Conservation (phyloP, 805 yeast genomes). For the Tetrapisispora arboricola region DNA sequence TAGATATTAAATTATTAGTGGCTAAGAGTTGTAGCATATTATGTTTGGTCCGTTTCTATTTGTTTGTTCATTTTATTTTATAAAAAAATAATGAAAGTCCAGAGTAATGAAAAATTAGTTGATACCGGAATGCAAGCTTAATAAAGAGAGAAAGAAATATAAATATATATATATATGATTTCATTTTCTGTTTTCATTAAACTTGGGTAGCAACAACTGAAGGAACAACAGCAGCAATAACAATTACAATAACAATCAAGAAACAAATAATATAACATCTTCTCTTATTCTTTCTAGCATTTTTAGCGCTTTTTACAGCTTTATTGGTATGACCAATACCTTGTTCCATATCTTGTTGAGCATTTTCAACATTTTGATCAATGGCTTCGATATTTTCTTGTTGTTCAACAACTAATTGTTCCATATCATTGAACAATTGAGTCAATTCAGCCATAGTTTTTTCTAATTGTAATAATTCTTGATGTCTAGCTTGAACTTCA, state of each 20-base stretch:
- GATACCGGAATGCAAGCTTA: not conserved
- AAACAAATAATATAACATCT: slow-evolving; percentile 65
- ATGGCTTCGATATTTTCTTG: slow-evolving; percentile 77
- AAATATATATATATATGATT: not conserved
- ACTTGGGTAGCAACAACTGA: slow-evolving; percentile 26
- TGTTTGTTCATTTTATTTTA: no score
- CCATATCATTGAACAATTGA: slow-evolving; percentile 92
- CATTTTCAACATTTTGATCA: slow-evolving; percentile 68
- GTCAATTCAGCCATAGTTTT: slow-evolving; percentile 92
- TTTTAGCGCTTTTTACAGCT: slow-evolving; percentile 80
- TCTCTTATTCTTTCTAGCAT: slow-evolving; percentile 84
- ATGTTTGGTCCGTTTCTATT: not conserved
- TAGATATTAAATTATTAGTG: not conserved
- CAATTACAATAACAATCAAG: slow-evolving; percentile 50
- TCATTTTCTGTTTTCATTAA: not conserved
- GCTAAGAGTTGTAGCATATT: not conserved
- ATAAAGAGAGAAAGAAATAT: no score
- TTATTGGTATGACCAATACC: slow-evolving; percentile 90
- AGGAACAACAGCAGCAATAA: slow-evolving; percentile 54
- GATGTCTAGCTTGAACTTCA: slow-evolving; percentile 93
- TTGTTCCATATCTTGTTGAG: slow-evolving; percentile 83
- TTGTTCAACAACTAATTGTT: slow-evolving; percentile 90
- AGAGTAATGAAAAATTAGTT: not conserved
- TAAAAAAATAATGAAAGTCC: no score
- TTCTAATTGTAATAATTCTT: slow-evolving; percentile 88